phyloP scores from a whole-genome alignment of 2,329 filamentous ascomycete species.

The Lojkania enalia region DNA sequence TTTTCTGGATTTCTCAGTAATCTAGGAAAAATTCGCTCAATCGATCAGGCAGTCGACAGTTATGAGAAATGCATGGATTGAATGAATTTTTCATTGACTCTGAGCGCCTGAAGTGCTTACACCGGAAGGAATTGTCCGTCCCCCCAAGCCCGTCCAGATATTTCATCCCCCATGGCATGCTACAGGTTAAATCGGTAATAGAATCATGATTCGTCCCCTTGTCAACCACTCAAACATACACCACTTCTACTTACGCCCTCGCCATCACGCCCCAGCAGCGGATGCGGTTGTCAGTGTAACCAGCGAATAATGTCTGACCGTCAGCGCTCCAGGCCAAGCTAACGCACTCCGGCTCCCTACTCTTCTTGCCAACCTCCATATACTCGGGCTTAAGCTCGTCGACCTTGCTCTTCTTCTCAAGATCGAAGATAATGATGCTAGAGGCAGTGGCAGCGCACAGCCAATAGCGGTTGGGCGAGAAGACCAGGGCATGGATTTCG shows the following conservation, averaged over 20 bases:
- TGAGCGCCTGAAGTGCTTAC: slow-evolving; percentile 49
- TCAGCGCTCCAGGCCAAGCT: slow-evolving; percentile 97
- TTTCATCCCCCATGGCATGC: slow-evolving; percentile 44
- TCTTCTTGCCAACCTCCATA: slow-evolving; percentile 96
- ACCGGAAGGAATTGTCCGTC: slow-evolving; percentile 41
- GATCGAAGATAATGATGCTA: slow-evolving; percentile 99
- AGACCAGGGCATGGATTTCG: slow-evolving; percentile 99
- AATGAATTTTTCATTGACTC: slow-evolving; percentile 49
- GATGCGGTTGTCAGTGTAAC: slow-evolving; percentile 96
- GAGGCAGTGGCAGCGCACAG: slow-evolving; percentile 96
- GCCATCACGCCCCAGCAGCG: slow-evolving; percentile 49
- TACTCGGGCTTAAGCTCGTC: slow-evolving; percentile 99
- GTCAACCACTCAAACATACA: slow-evolving; percentile 27
- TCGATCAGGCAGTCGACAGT: not conserved
- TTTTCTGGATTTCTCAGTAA: no score
- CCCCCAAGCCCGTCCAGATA: slow-evolving; percentile 42
- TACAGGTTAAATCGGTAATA: slow-evolving; percentile 37
- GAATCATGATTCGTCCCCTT: slow-evolving; percentile 43
- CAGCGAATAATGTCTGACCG: slow-evolving; percentile 98
- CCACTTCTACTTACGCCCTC: slow-evolving; percentile 40
- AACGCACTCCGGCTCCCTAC: slow-evolving; percentile 97
- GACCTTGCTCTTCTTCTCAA: slow-evolving; percentile 99
- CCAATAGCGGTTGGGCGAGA: slow-evolving; percentile 99
- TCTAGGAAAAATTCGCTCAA: no score
- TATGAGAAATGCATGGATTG: slow-evolving; percentile 32